A percentile compares a stretch with the other conserved stretches of the same genome.
Conservation (phyloP, 2,329 filamentous ascomycete species). For the Diaporthe ampelina region DNA sequence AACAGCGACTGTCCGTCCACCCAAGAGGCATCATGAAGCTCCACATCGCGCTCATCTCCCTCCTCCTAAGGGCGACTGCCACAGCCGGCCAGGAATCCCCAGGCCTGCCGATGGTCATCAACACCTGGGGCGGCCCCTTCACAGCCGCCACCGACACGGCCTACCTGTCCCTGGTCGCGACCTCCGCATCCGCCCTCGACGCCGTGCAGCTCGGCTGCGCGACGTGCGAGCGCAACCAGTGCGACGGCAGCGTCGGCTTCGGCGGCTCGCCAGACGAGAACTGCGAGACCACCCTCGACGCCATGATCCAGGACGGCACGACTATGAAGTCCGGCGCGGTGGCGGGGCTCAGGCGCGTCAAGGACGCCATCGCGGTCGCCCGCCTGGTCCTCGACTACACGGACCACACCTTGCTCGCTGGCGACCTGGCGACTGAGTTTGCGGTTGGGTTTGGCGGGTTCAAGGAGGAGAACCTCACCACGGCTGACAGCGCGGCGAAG, state of each 20-base stretch:
- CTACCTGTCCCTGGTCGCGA: constrained; percentile 53
- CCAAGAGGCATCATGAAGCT: constrained; percentile 35
- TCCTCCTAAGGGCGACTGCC: constrained; percentile 34
- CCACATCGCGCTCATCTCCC: constrained; percentile 34
- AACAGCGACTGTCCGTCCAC: neutral
- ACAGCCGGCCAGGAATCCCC: constrained; percentile 49
- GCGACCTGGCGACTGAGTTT: constrained; percentile 67
- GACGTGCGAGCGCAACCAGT: constrained; percentile 65
- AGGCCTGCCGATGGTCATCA: constrained; percentile 64
- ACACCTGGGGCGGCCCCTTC: constrained; percentile 69
- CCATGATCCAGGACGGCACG: constrained; percentile 70
- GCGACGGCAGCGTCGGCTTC: constrained; percentile 68
- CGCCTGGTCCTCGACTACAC: constrained; percentile 65
- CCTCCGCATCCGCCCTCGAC: constrained; percentile 56
- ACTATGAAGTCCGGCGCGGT: constrained; percentile 69
- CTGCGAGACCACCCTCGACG: constrained; percentile 71
- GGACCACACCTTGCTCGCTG: constrained; percentile 62
- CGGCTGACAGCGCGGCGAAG: constrained; percentile 53
- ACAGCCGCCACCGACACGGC: constrained; percentile 66
- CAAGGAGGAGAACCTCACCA: constrained; percentile 58
- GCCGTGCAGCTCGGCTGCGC: constrained; percentile 66
- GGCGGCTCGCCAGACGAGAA: constrained; percentile 68
- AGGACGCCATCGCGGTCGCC: constrained; percentile 64
- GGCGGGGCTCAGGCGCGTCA: constrained; percentile 63
- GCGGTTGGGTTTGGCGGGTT: constrained; percentile 65